Evolutionary conservation across 192 early-diverging fungal genomes (phyloP), one percentile per base, ranked within the genome.

Genomic region (Ambispora gerdemannii): DNA sequence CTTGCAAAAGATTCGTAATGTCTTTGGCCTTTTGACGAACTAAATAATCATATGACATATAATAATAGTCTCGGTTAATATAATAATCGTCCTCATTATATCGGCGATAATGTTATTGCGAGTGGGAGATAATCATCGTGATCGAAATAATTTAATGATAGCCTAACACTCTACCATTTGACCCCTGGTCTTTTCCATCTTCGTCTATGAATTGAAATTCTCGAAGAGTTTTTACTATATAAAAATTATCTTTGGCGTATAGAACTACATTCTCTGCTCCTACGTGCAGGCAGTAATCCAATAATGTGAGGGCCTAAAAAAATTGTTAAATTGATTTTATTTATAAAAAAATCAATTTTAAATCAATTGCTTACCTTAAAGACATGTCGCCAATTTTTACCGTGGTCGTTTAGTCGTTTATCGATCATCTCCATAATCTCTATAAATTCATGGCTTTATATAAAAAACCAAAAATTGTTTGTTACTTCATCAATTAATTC

Each of bases 371-470:
- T 75, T 82, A 93, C 92, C 83, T 98, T 98, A 77, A 92, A 97
- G 31, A 99, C 95, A 78, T 99, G 97, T 64, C 95, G 83, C 97
- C 97, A 99, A 81, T 96, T 90, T 80, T 95, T 96, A 36, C 97
- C 97, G 72, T 89, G 90, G 80, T 99, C 97, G 73, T 98, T 97
- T 75, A 99, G 80, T 8, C 95, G 87, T 84, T 96, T 97, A 76
- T 99, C 95, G 31, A 99, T 74, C 78, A 99, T 95, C 72, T 97
- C 93, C 95, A 99, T 98, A 58, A 99, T 92, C 70, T 94, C 95
- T 65, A 93, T 58, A 84, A 95, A 97, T 52, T 94, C 91, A 53
- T 88, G 88, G 52, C 95, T 90, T 24, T n/a, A n/a, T n/a, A n/a
- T n/a, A n/a, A n/a, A n/a, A n/a, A n/a, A n/a, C n/a, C n/a, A n/a